Percentiles rank a stretch among this genome's conserved stretches.
These are phyloP conservation scores for Cucumis hystrix DNA, from an alignment of 306 rosid species.

Conservation along the genomic window DNA sequence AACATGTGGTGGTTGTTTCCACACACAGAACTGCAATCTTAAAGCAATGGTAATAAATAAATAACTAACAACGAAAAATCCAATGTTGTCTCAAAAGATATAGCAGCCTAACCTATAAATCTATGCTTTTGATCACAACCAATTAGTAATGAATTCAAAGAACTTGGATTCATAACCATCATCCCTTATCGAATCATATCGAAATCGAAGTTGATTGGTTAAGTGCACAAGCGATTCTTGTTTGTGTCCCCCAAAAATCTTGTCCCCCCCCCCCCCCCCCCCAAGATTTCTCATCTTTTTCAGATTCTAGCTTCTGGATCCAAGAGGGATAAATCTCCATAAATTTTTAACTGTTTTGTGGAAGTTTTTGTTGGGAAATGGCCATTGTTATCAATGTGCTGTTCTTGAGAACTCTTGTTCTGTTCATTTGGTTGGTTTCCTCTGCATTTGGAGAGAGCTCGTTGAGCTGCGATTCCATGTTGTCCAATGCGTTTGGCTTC, in stretches of 20 bases:
- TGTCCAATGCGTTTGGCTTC: constrained; percentile 36
- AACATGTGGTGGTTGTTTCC: constrained; percentile 3
- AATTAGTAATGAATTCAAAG: background rate
- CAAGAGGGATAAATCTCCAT: background rate
- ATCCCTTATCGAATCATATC: background rate
- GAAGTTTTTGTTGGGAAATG: background rate
- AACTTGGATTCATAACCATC: background rate
- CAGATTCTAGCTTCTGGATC: background rate
- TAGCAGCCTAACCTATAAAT: background rate
- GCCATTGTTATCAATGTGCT: background rate
- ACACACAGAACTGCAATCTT: background rate
- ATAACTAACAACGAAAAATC: background rate
- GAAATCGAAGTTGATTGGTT: background rate
- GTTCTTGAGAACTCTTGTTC: background rate
- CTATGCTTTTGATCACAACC: background rate
- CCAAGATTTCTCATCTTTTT: background rate
- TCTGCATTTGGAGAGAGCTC: constrained; percentile 31
- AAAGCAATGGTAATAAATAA: background rate
- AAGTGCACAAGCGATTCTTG: background rate
- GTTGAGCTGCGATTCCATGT: constrained; percentile 30
- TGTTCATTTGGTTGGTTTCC: constrained; percentile 32
- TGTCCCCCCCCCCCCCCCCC: background rate
- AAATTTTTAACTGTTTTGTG: background rate
- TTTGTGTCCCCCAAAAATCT: background rate
- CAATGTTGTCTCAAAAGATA: background rate